Conservation (phyloP, 176 grass and related monocot genomes). For the Aegilops bicornis region DNA sequence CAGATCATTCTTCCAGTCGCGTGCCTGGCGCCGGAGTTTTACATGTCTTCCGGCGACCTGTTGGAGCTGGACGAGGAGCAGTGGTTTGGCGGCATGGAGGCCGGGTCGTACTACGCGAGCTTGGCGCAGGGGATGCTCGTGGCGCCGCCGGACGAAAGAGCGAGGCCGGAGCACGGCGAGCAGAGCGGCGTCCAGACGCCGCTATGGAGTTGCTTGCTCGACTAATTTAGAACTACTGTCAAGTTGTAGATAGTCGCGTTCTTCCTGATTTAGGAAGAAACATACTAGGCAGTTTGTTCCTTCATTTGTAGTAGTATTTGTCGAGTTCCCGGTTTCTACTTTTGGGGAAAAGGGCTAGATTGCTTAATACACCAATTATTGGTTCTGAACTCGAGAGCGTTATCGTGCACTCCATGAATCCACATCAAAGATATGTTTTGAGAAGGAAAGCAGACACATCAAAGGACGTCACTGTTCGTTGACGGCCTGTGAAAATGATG, state of each 20-base stretch:
- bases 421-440: not conserved
- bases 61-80: not conserved
- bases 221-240: not conserved
- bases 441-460: not conserved
- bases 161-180: not conserved
- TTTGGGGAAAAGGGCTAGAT: not conserved
- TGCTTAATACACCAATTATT: not conserved
- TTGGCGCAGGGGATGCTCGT: slow-evolving; percentile 56
- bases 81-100: slow-evolving; percentile 35
- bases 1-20: not conserved
- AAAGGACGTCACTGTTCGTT: not conserved
- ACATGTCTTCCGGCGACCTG: not conserved
- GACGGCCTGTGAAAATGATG: not conserved
- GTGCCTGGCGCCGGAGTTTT: not conserved
- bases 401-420: not conserved
- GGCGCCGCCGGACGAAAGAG: slow-evolving; percentile 23
- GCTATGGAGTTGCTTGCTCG: slow-evolving; percentile 45
- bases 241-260: not conserved
- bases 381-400: no score
- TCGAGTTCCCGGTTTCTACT: not conserved
- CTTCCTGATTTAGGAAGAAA: not conserved
- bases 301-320: not conserved
- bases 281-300: not conserved
- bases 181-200: not conserved
- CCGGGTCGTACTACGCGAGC: slow-evolving; percentile 54